Conservation (phyloP, 768 basidiomycete genomes). For the Leccinum boreale region DNA sequence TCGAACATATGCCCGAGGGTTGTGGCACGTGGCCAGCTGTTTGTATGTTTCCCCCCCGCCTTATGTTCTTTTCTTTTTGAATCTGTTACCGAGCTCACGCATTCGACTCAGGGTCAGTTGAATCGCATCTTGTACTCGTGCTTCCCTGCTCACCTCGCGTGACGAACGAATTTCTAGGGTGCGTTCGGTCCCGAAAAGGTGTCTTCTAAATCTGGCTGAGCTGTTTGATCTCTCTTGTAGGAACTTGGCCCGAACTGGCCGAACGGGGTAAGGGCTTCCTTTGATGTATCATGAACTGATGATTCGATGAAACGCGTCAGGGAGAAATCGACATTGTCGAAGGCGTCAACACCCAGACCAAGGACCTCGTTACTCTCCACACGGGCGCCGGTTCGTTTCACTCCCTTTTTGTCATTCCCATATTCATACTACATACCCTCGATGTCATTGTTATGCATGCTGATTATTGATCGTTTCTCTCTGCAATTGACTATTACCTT, state of each 20-base stretch:
- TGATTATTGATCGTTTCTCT: not conserved
- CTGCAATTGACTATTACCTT: not conserved
- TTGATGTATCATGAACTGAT: not conserved
- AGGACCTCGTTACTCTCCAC: slow-evolving; percentile 30
- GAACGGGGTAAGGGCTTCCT: slow-evolving; percentile 11
- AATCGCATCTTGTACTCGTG: not conserved
- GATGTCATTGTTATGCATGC: not conserved
- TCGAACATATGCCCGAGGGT: slow-evolving; percentile 37
- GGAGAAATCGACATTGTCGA: slow-evolving; percentile 35
- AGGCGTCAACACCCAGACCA: slow-evolving; percentile 30
- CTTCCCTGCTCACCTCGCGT: not conserved
- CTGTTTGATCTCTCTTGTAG: slow-evolving; percentile 3
- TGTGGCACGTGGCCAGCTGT: slow-evolving; percentile 40
- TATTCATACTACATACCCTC: not conserved
- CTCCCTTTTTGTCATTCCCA: not conserved
- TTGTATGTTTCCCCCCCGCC: slow-evolving; percentile 24
- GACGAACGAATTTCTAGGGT: slow-evolving; percentile 18
- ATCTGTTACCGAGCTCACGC: not conserved
- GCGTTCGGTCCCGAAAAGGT: not conserved
- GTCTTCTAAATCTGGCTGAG: not conserved
- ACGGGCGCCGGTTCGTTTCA: slow-evolving; percentile 20
- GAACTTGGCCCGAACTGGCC: slow-evolving; percentile 30
- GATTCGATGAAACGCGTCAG: slow-evolving; percentile 4
- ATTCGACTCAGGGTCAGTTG: slow-evolving; percentile 15
- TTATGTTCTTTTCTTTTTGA: not conserved